Percentiles rank a stretch among this genome's conserved stretches.
phyloP scores from a whole-genome alignment of 441 rosid genomes.

The Gossypium lobatum region DNA sequence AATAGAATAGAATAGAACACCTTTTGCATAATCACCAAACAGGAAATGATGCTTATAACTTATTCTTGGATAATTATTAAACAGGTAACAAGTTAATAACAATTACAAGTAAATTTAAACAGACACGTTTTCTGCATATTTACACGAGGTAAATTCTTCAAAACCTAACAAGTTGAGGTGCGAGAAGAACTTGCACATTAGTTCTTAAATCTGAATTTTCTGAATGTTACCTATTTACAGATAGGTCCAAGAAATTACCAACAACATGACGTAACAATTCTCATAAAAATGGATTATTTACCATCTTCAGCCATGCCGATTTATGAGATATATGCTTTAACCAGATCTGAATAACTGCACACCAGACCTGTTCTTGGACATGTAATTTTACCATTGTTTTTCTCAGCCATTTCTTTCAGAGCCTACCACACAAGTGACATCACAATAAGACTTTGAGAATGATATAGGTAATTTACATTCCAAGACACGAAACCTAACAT shows the following conservation, averaged over 20 bases:
- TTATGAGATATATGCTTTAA: conserved; percentile 83
- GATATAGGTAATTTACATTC: not conserved
- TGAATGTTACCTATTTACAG: not conserved
- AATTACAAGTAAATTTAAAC: not conserved
- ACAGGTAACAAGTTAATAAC: too few relatives aligned
- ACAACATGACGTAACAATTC: conserved; percentile 1
- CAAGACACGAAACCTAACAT: not conserved
- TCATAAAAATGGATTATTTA: not conserved
- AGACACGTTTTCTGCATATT: not conserved
- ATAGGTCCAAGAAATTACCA: not conserved
- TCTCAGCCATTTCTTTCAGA: conserved; percentile 87
- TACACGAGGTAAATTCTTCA: not conserved
- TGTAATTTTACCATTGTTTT: conserved; percentile 59
- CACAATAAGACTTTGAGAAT: not conserved
- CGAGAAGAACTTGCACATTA: not conserved
- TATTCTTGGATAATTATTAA: not conserved
- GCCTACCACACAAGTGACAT: conserved; percentile 15
- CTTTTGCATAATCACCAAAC: too few relatives aligned
- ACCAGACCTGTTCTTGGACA: conserved; percentile 71
- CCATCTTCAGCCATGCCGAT: not conserved
- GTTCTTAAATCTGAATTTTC: not conserved
- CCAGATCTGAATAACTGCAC: conserved; percentile 60
- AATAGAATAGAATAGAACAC: too few relatives aligned
- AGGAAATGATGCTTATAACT: not conserved
- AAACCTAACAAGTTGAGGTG: not conserved